Conservation (phyloP, 2,329 filamentous ascomycete genomes). For the Pseudogymnoascus sp. region DNA sequence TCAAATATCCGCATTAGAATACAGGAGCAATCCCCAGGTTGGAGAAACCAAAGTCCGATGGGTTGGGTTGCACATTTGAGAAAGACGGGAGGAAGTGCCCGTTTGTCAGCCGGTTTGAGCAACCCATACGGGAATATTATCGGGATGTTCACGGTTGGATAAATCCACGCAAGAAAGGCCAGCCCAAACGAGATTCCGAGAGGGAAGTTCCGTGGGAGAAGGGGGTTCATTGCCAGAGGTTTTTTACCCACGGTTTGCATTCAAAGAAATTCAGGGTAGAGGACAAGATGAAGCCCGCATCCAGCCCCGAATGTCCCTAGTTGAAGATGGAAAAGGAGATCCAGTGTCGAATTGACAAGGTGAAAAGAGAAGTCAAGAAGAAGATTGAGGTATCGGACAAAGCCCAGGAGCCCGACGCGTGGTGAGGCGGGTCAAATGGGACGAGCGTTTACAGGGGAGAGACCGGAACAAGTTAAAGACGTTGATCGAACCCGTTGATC, state of each 20-base stretch:
- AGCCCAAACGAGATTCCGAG: background rate
- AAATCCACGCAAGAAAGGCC: too few relatives aligned
- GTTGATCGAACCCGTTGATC: background rate
- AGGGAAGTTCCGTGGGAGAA: background rate
- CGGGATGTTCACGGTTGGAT: too few relatives aligned
- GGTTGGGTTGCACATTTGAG: too few relatives aligned
- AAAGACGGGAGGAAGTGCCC: too few relatives aligned
- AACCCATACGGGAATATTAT: too few relatives aligned
- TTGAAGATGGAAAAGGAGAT: background rate
- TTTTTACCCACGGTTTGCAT: too few relatives aligned
- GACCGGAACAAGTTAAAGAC: background rate
- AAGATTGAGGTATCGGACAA: background rate
- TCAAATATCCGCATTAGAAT: too few relatives aligned
- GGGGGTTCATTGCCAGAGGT: background rate
- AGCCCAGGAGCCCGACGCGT: background rate
- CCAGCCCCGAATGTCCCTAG: background rate
- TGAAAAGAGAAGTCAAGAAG: background rate
- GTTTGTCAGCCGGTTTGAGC: too few relatives aligned
- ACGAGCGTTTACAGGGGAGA: background rate
- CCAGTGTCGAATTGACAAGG: background rate
- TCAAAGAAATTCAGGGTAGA: background rate
- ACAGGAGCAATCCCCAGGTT: too few relatives aligned
- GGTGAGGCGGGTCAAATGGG: background rate
- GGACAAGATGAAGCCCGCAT: too few relatives aligned
- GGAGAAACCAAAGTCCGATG: too few relatives aligned